These are phyloP conservation scores for Colletotrichum orbiculare DNA, from an alignment of 2,329 filamentous ascomycete species.

Conservation along the genomic window DNA sequence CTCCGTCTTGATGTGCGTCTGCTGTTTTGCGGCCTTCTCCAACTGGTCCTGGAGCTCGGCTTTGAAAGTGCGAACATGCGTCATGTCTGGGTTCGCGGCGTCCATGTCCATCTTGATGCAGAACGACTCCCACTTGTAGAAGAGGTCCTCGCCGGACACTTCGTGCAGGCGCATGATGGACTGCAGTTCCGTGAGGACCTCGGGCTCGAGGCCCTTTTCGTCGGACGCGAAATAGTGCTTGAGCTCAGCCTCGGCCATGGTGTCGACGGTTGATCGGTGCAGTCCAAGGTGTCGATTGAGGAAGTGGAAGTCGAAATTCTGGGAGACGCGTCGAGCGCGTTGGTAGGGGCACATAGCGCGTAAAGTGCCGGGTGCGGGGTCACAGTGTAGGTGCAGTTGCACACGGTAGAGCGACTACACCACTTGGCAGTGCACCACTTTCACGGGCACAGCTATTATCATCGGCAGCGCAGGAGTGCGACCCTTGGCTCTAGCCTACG, in stretches of 20 bases:
- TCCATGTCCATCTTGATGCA: constrained; percentile 92
- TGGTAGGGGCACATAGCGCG: constrained; percentile 11
- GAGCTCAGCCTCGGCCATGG: constrained; percentile 48
- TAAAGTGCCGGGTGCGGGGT: constrained; percentile 29
- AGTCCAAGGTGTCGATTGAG: constrained; percentile 3
- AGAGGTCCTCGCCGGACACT: constrained; percentile 85
- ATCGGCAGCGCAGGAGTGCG: background rate
- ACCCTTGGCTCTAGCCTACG: too few species aligned
- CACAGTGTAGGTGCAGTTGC: constrained; percentile 4
- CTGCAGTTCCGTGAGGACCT: constrained; percentile 83
- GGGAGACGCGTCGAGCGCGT: constrained; percentile 26
- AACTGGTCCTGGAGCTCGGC: constrained; percentile 86
- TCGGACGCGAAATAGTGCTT: constrained; percentile 65
- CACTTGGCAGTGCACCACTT: background rate
- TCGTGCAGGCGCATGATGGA: constrained; percentile 89
- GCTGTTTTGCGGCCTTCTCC: constrained; percentile 76
- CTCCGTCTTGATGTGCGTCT: constrained; percentile 70
- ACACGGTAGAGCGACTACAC: background rate
- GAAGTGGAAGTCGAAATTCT: constrained; percentile 14
- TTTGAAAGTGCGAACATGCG: constrained; percentile 82
- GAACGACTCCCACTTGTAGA: constrained; percentile 99
- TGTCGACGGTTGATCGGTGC: constrained; percentile 15
- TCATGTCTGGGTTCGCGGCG: constrained; percentile 76
- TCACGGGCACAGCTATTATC: background rate
- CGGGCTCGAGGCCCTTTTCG: constrained; percentile 73